A percentile compares a stretch with the other conserved stretches of the same genome.
Evolutionary conservation across 176 grass and related monocot genomes (phyloP).

Genomic region (Oryza nivara): DNA sequence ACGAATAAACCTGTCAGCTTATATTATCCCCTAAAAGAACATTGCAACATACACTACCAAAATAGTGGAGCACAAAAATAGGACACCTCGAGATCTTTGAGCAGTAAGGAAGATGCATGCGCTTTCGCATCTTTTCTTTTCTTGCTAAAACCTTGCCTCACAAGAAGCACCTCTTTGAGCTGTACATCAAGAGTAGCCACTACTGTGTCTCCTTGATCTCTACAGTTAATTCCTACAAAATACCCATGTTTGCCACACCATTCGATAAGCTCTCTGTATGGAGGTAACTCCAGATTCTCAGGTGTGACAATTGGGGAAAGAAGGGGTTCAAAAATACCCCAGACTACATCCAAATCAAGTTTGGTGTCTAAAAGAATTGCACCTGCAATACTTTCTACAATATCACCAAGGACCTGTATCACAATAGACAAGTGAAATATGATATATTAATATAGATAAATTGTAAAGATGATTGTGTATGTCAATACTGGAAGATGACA

Average conservation of each 20-base stretch:
- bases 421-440: slow-evolving; percentile 32
- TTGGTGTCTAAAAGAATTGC: slow-evolving; percentile 83
- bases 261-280: slow-evolving; percentile 77
- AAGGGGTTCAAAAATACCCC: slow-evolving; percentile 71
- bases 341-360: slow-evolving; percentile 73
- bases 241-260: slow-evolving; percentile 70
- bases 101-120: slow-evolving; percentile 73
- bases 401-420: slow-evolving; percentile 84
- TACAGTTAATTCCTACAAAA: slow-evolving; percentile 60
- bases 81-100: slow-evolving; percentile 83
- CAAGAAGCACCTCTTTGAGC: slow-evolving; percentile 65
- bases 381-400: slow-evolving; percentile 90
- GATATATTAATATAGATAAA: not conserved
- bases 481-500: not conserved
- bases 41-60: slow-evolving; percentile 5
- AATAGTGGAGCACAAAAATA: slow-evolving; percentile 37
- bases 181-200: slow-evolving; percentile 68
- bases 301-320: slow-evolving; percentile 94
- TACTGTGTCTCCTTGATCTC: slow-evolving; percentile 56
- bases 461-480: not conserved
- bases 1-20: slow-evolving; percentile 36
- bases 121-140: slow-evolving; percentile 78
- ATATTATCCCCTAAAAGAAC: slow-evolving; percentile 18
- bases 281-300: slow-evolving; percentile 75
- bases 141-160: slow-evolving; percentile 59